These are phyloP conservation scores for Diaporthe sp. DNA, from an alignment of 2,329 filamentous ascomycete genomes.

Conservation along the genomic window DNA sequence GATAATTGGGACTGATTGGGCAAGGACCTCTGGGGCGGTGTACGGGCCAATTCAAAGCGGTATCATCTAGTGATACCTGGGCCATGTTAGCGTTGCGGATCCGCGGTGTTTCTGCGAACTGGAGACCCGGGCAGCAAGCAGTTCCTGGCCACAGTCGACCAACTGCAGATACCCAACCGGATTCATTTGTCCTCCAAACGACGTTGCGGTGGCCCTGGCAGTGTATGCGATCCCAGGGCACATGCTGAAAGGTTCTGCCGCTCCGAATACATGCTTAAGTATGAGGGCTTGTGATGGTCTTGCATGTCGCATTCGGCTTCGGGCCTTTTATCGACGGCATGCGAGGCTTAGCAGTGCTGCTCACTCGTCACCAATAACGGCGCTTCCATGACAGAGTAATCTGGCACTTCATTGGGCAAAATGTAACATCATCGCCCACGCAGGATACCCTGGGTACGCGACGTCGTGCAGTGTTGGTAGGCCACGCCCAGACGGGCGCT, in stretches of 20 bases:
- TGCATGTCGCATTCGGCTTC: neutral
- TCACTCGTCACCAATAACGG: neutral
- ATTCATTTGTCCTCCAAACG: neutral
- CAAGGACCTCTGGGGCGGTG: neutral
- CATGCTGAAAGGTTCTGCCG: neutral
- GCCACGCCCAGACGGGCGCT: constrained; percentile 6
- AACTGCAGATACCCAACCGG: neutral
- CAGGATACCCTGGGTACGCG: constrained; percentile 5
- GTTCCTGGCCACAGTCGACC: neutral
- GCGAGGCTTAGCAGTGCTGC: neutral
- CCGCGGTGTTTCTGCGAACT: neutral
- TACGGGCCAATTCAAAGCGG: neutral
- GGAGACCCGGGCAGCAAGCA: neutral
- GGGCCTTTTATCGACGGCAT: neutral
- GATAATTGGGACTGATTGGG: neutral
- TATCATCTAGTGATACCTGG: neutral
- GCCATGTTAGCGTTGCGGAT: constrained; percentile 1
- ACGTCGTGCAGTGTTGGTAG: neutral
- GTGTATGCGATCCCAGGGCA: neutral
- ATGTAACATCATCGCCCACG: neutral
- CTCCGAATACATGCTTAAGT: neutral
- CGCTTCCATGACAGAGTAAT: neutral
- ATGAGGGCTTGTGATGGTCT: no score
- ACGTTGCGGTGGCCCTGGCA: neutral
- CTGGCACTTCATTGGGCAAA: neutral